Base-by-base conservation (phyloP, 176 grass and related monocot genomes). In the Puya raimondii region DNA sequence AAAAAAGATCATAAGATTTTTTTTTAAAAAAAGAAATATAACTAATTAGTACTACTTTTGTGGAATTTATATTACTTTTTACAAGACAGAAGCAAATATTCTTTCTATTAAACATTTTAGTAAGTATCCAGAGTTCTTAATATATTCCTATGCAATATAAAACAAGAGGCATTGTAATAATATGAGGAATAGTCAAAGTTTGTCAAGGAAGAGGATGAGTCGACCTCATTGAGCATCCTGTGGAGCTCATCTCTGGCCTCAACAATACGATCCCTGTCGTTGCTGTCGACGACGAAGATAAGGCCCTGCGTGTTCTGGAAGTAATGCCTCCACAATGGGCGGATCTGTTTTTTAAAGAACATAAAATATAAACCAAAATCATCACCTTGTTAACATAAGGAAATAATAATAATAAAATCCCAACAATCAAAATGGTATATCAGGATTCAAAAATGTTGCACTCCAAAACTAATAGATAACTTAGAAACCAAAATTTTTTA, bases 221-320 rank as follows among this genome's bases (percentile, higher is more conserved):
- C 29, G 49, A 84, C 86, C 86, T 88, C 86, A 54, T 88, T 88
- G 16, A 88, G 74, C 86, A 88, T 88, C 67, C 86, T 66, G 70
- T 88, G 86, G 61, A 88, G 86, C 65, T 88, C 86, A 80, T 88
- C 86, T 71, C 86, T 84, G 17, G 86, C 86, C 77, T 88, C 86
- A 68, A 88, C 86, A 63, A 88, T 78, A 88, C 86, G 86, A 49
- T 88, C 86, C 61, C 86, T 80, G 73, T 88, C 86, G 8, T 88
- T 88, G 78, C 86, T 88, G 78, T 88, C 86, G 61, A 88, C 81
- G 67, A 88, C 86, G 10, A 88, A 88, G 52, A 88, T 88, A 49
- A 88, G 86, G 77, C 86, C 86, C 53, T 88, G 86, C 0, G 86
- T 88, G 74, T 88, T 88, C 81, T 88, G 86, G 86, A 88, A 88